phyloP scores from a whole-genome alignment of 2,329 filamentous ascomycete species.

The Phialophora chinensis region DNA sequence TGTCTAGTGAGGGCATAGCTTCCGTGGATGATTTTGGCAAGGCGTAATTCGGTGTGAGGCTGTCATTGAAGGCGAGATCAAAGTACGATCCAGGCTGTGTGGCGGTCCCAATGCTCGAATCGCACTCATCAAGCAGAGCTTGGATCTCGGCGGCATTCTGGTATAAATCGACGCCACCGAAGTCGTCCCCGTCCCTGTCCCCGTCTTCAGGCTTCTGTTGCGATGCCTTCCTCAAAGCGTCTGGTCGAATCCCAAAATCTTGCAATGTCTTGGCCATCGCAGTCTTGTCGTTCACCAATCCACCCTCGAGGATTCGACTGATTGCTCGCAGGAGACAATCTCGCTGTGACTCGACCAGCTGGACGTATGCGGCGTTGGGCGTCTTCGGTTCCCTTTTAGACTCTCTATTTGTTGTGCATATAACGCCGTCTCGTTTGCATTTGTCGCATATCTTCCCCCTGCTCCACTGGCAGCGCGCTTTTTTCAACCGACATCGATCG shows the following conservation, averaged over 20 bases:
- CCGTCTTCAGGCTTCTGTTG: constrained; percentile 4
- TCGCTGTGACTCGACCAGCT: constrained; percentile 26
- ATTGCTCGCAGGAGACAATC: constrained; percentile 20
- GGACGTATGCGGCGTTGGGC: constrained; percentile 26
- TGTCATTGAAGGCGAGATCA: background rate
- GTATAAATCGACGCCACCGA: background rate
- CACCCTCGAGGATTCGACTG: constrained; percentile 10
- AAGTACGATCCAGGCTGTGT: background rate
- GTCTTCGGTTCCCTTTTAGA: constrained; percentile 23
- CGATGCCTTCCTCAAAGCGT: constrained; percentile 18
- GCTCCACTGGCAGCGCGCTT: constrained; percentile 20
- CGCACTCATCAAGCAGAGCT: constrained; percentile 3
- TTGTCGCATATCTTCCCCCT: constrained; percentile 14
- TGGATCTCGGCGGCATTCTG: constrained; percentile 11
- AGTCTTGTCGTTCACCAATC: constrained; percentile 9
- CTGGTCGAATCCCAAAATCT: constrained; percentile 13
- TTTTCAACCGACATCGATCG: constrained; percentile 31
- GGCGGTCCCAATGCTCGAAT: background rate
- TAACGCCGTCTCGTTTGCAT: constrained; percentile 16
- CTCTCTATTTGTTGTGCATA: constrained; percentile 20
- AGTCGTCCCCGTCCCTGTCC: too few species aligned
- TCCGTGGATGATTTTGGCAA: background rate
- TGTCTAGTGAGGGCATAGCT: background rate
- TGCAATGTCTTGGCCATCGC: constrained; percentile 18
- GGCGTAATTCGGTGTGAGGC: background rate